Evolutionary conservation across 164 flowering plant species (phyloP).

Genomic region (Akebia trifoliata): DNA sequence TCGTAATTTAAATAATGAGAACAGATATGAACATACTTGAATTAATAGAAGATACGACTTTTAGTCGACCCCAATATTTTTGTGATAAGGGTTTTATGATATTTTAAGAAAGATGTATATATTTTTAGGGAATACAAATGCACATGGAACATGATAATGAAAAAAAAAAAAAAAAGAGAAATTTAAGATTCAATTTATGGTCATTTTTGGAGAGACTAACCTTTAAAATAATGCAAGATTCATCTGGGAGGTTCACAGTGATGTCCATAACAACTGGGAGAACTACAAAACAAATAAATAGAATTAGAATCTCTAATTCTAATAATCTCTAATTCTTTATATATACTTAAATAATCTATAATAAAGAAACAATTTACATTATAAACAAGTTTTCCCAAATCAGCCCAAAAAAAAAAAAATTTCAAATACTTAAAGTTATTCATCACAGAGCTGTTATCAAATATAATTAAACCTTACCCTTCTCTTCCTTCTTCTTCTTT

Average conservation of each 20-base stretch:
- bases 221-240: constrained; percentile 67
- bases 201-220: constrained; percentile 30
- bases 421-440: neutral
- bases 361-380: neutral
- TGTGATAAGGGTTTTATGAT: no score
- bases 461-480: constrained; percentile 43
- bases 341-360: neutral
- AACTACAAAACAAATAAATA: constrained; percentile 36
- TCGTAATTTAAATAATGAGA: no score
- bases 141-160: no score
- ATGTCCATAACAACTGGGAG: constrained; percentile 88
- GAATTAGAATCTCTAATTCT: neutral
- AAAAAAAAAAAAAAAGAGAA: neutral
- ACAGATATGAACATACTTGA: no score
- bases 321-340: neutral
- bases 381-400: neutral
- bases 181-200: neutral
- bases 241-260: constrained; percentile 80
- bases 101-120: no score
- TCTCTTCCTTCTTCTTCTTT: constrained; percentile 99
- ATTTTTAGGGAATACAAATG: no score
- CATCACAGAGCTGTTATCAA: neutral
- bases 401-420: neutral
- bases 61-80: no score
- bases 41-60: no score